Evolutionary conservation across 495 filamentous ascomycete species (phyloP).

Genomic region (Penicillium malachiteum): DNA sequence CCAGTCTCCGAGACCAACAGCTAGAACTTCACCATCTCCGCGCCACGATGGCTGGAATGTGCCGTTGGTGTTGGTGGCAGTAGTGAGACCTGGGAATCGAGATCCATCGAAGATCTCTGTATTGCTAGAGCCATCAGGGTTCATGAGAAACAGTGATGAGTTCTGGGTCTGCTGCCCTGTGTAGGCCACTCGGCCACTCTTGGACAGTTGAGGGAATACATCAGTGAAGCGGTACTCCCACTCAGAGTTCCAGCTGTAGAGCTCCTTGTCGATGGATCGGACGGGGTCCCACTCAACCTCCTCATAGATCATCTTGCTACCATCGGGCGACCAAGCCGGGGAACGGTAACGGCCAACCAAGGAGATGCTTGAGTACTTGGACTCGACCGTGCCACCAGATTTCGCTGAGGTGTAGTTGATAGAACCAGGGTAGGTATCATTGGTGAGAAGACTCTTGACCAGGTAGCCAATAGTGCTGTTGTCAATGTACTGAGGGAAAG

Average conservation of each 20-base stretch:
- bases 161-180: slow-evolving; percentile 4
- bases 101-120: neutral
- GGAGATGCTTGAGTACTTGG: neutral
- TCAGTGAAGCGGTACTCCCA: slow-evolving; percentile 15
- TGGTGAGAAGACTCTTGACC: slow-evolving; percentile 1
- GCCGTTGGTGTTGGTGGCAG: neutral
- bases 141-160: slow-evolving; percentile 2
- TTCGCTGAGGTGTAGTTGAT: neutral
- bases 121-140: neutral
- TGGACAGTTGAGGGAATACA: slow-evolving; percentile 6
- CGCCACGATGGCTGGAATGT: slow-evolving; percentile 12
- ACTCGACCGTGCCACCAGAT: neutral
- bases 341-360: slow-evolving; percentile 1
- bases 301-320: slow-evolving; percentile 7
- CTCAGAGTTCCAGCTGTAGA: slow-evolving; percentile 9
- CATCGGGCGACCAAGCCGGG: slow-evolving; percentile 11
- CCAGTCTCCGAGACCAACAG: slow-evolving; percentile 9
- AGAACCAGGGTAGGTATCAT: neutral
- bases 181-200: neutral
- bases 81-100: slow-evolving; percentile 1
- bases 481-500: slow-evolving; percentile 8
- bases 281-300: neutral
- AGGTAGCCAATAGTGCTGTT: slow-evolving; percentile 10
- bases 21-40: slow-evolving; percentile 3
- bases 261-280: slow-evolving; percentile 5